A percentile compares a stretch with the other conserved stretches of the same genome.
Evolutionary conservation across 2,329 filamentous ascomycete species (phyloP).

Genomic region (Ceratocystiopsis minuta): DNA sequence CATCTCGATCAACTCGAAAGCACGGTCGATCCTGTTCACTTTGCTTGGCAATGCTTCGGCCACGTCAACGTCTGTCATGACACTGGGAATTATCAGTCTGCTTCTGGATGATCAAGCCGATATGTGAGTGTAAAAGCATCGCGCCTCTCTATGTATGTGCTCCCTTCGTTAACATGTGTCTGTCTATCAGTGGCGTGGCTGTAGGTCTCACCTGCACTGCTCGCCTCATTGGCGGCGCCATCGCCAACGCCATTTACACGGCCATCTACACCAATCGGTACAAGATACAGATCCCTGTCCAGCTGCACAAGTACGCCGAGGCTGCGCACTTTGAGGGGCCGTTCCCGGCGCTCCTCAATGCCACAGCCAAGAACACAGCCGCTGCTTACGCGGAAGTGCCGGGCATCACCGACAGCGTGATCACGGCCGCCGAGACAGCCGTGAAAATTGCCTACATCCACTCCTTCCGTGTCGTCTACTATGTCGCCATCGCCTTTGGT

Average conservation of each 20-base stretch:
- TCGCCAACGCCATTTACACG: constrained; percentile 20
- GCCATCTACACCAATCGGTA: constrained; percentile 14
- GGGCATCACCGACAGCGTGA: neutral
- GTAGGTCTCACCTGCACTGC: constrained; percentile 19
- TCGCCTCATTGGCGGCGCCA: constrained; percentile 18
- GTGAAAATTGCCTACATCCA: neutral
- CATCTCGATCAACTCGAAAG: constrained; percentile 15
- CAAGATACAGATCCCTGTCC: neutral
- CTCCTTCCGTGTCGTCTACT: neutral
- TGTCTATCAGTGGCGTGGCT: constrained; percentile 13
- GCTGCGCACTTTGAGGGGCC: neutral
- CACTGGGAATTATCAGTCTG: constrained; percentile 17
- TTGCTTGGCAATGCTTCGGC: constrained; percentile 13
- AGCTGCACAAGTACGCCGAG: neutral
- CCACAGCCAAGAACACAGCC: neutral
- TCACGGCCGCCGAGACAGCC: neutral
- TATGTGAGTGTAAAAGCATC: constrained; percentile 13
- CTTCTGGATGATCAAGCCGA: constrained; percentile 18
- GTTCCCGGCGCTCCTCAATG: neutral
- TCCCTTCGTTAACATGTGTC: neutral
- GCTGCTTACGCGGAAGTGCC: neutral
- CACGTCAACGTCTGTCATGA: constrained; percentile 15
- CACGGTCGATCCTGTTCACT: constrained; percentile 17
- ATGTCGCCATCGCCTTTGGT: neutral
- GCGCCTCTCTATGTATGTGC: neutral